These are phyloP conservation scores for Aspergillus novofumigatus DNA, from an alignment of 2,329 filamentous ascomycete genomes.

Conservation along the genomic window DNA sequence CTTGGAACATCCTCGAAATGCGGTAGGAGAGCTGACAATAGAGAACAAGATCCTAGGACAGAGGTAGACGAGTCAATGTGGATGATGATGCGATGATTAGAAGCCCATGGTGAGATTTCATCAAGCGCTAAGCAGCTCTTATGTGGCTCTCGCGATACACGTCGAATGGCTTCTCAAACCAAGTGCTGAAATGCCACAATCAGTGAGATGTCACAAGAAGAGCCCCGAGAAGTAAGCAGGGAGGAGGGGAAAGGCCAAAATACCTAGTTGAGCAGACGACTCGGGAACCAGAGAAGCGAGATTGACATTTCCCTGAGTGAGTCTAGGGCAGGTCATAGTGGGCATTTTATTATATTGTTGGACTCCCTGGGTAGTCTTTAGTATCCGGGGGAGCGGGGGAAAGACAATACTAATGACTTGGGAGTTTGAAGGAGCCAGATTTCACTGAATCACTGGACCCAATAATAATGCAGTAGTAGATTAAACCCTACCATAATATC, in stretches of 20 bases:
- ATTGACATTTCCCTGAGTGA: neutral
- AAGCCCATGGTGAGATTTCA: neutral
- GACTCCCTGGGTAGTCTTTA: neutral
- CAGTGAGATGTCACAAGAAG: neutral
- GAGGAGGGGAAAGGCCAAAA: neutral
- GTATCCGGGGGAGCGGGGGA: neutral
- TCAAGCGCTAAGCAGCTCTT: neutral
- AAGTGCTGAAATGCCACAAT: neutral
- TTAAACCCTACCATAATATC: neutral
- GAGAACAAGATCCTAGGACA: neutral
- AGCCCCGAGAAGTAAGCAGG: neutral
- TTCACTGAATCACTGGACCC: neutral
- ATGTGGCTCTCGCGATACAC: neutral
- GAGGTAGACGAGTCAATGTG: neutral
- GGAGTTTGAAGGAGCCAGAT: neutral
- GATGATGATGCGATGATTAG: neutral
- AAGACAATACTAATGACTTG: neutral
- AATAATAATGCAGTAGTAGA: neutral
- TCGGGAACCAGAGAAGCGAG: neutral
- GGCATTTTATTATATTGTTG: neutral
- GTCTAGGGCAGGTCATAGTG: neutral
- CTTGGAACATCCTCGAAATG: neutral
- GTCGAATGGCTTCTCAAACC: neutral
- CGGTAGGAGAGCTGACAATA: neutral
- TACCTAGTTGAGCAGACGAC: neutral